phyloP scores from a whole-genome alignment of 192 early-diverging fungal species.

The Linnemannia elongata region DNA sequence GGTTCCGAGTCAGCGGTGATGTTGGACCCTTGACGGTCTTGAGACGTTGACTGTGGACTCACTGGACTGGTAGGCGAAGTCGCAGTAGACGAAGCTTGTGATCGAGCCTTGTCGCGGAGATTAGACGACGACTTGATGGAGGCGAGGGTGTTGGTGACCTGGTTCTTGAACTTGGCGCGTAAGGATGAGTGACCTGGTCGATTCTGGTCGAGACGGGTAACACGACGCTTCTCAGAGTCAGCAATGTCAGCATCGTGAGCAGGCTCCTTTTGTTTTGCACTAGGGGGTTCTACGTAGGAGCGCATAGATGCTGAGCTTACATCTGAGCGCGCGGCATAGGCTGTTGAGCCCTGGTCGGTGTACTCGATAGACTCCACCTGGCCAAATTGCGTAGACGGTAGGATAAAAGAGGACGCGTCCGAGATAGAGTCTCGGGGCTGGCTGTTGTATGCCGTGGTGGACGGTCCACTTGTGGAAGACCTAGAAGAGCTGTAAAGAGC shows the following conservation, averaged over 20 bases:
- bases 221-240: background rate
- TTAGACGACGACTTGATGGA: slow-evolving; percentile 52
- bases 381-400: slow-evolving; percentile 17
- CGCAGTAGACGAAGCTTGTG: background rate
- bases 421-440: background rate
- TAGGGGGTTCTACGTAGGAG: background rate
- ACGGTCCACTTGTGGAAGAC: slow-evolving; percentile 5
- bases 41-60: background rate
- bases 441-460: background rate
- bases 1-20: background rate
- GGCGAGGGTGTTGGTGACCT: slow-evolving; percentile 40
- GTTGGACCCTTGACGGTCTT: background rate
- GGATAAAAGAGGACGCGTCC: slow-evolving; percentile 18
- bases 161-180: slow-evolving; percentile 45
- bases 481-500: background rate
- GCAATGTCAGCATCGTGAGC: too few species aligned
- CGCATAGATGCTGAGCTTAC: background rate
- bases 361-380: background rate
- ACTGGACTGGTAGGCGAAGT: background rate
- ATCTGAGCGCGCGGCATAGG: background rate
- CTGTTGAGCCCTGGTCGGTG: background rate
- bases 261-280: background rate
- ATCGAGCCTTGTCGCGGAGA: slow-evolving; percentile 22
- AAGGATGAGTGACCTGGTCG: slow-evolving; percentile 19
- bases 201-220: background rate